Evolutionary conservation across 2,329 filamentous ascomycete species (phyloP).

Genomic region (Lasiodiplodia sp.): DNA sequence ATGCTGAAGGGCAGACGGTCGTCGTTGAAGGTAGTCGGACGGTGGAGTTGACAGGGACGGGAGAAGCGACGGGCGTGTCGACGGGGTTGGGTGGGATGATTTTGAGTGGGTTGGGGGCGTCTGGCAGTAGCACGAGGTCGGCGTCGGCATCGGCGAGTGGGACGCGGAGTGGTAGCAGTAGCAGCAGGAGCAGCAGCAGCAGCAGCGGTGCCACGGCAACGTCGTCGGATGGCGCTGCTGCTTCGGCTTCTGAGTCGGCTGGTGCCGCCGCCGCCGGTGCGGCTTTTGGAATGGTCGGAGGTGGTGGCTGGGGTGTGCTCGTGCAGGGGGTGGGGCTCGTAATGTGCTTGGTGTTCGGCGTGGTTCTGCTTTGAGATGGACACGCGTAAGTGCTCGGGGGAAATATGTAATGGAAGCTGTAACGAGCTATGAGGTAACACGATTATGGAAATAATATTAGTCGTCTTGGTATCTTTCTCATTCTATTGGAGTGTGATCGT

Average conservation of each 20-base stretch:
- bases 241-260: neutral
- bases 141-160: neutral
- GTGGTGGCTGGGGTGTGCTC: neutral
- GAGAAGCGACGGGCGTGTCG: neutral
- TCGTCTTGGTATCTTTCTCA: neutral
- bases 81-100: constrained; percentile 3
- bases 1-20: neutral
- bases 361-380: neutral
- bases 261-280: neutral
- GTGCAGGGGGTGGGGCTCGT: neutral
- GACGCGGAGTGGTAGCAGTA: neutral
- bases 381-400: neutral
- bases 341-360: neutral
- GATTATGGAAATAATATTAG: neutral
- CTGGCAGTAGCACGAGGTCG: neutral
- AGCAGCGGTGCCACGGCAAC: neutral
- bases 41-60: neutral
- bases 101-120: constrained; percentile 12
- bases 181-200: too few relatives aligned
- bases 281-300: neutral
- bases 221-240: neutral
- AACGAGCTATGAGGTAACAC: neutral
- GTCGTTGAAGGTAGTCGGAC: neutral
- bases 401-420: neutral
- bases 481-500: neutral